These are phyloP conservation scores for Prunus persica DNA, from an alignment of 306 rosid species.

Conservation along the genomic window DNA sequence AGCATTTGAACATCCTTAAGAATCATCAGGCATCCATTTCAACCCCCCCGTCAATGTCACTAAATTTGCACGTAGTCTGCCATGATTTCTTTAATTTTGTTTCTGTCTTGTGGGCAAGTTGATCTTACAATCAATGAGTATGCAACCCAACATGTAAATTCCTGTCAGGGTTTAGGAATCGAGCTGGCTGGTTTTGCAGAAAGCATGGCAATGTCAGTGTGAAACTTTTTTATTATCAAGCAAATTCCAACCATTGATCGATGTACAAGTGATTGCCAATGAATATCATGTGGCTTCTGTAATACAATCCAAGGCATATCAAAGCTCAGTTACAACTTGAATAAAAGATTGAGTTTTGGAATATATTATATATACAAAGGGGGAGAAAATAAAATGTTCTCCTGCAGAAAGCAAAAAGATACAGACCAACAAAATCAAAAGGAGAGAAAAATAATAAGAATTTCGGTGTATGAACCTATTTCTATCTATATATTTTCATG, in stretches of 20 bases:
- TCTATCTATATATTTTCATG: conserved; percentile 7
- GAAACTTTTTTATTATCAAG: no score
- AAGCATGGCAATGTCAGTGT: no score
- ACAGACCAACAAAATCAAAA: background rate
- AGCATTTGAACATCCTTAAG: no score
- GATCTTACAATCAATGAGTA: no score
- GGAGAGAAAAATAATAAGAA: background rate
- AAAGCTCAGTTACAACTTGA: background rate
- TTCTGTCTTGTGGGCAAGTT: no score
- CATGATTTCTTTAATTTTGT: no score
- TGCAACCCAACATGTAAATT: no score
- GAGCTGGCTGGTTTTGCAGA: no score
- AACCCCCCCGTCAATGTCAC: no score
- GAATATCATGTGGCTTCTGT: background rate
- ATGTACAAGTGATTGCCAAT: background rate
- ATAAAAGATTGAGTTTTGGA: background rate
- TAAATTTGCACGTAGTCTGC: no score
- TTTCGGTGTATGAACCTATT: conserved; percentile 6
- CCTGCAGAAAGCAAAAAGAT: background rate
- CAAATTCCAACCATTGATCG: background rate
- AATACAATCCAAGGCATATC: background rate
- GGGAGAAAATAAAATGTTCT: background rate
- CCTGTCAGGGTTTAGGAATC: no score
- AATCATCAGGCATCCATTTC: background rate
- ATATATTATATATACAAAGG: conserved; percentile 6